Evolutionary conservation across 495 filamentous ascomycete species (phyloP), one percentile per base, ranked within the genome.

Genomic region (Podospora comata): DNA sequence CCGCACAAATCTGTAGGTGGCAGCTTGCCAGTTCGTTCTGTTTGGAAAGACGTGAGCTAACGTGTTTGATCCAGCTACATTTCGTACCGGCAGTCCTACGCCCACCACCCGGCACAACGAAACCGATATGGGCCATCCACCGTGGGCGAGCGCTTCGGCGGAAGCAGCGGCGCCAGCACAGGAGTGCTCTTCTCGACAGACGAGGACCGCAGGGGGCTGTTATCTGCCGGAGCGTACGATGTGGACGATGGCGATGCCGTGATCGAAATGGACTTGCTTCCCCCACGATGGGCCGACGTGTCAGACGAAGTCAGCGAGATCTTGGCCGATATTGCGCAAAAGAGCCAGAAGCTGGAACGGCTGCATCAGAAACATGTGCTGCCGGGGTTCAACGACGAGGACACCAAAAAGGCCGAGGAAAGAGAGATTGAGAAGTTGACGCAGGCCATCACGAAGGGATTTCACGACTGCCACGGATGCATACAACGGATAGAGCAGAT

Each of bases 231-330:
- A 68, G 90, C 86, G 59, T 91, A 91, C 77, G 91, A 93, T 60
- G 87, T 91, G 74, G 93, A 97, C 77, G 85, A 87, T 71, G 94
- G 93, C 69, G 95, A 98, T 77, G 91, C 92, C 19, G 87, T 99
- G 62, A 99, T 99, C 71, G 95, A 99, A 83, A 98, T 99, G 95
- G 94, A 97, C 79, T 82, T 97, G 15, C 85, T 99, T 11, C 96
- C 95, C 0, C 95, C 96, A 54, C 89, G 94, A 64, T 99, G 95
- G 96, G 88, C 93, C 67, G 96, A 99, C 79, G 84, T 97, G 66
- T 92, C 92, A 74, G 95, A 97, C 71, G 94, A 98, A 74, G 93
- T 98, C 60, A 89, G 90, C 7, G 92, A 97, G 48, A 76, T 90
- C 19, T 83, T 99, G n/a, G 82, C 85, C 65, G 88, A 90, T 65